Conservation (phyloP, 2,329 filamentous ascomycete species). For the Microascus cirrosus region DNA sequence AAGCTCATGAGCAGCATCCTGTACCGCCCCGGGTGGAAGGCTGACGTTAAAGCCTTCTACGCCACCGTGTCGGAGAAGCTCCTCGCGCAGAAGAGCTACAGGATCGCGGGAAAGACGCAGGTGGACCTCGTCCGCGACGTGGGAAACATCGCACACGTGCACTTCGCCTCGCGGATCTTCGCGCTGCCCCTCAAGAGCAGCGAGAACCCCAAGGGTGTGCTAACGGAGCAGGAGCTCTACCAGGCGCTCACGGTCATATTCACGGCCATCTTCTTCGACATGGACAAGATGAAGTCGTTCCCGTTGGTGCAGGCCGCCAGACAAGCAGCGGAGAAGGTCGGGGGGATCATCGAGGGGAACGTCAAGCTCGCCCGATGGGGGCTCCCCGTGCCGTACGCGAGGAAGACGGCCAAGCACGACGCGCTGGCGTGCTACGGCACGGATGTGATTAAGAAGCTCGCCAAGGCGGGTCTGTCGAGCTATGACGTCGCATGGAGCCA, state of each 20-base stretch:
- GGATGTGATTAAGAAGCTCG: constrained; percentile 51
- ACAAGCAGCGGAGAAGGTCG: constrained; percentile 47
- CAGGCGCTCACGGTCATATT: constrained; percentile 56
- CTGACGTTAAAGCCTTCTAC: constrained; percentile 57
- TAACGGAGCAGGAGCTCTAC: constrained; percentile 44
- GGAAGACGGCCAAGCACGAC: constrained; percentile 35
- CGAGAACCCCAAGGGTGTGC: constrained; percentile 47
- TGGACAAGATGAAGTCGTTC: constrained; percentile 57
- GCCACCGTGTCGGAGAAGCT: constrained; percentile 49
- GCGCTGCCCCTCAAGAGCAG: constrained; percentile 55
- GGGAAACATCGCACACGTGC: constrained; percentile 54
- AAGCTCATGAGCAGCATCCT: constrained; percentile 45
- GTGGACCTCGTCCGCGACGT: constrained; percentile 63
- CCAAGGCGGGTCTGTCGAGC: constrained; percentile 49
- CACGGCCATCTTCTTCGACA: constrained; percentile 52
- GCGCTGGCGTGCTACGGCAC: constrained; percentile 52
- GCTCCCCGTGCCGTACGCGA: constrained; percentile 41
- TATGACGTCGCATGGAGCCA: constrained; percentile 62
- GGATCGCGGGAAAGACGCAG: constrained; percentile 41
- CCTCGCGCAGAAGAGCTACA: constrained; percentile 53
- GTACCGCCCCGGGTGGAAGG: constrained; percentile 49
- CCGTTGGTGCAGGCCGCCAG: constrained; percentile 47
- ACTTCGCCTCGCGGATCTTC: constrained; percentile 52
- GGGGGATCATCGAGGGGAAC: constrained; percentile 49
- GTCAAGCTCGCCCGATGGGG: constrained; percentile 46